Conservation (phyloP, 108 stramenopile genomes). For the Nannochloropsis gaditana region DNA sequence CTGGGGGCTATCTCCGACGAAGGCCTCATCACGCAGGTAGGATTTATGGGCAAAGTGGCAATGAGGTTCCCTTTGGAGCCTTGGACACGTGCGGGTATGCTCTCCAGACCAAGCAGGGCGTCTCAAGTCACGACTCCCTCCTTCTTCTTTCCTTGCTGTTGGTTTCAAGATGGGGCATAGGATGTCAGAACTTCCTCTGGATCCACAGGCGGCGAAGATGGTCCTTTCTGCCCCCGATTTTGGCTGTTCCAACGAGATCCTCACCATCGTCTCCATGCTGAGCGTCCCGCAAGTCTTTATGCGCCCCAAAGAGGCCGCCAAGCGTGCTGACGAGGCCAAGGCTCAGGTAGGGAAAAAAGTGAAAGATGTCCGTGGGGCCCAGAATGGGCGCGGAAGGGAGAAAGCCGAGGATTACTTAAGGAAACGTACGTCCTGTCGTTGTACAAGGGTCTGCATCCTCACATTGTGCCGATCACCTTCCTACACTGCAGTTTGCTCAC, state of each 20-base stretch:
- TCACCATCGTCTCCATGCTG: conserved; percentile 88
- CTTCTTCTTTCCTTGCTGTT: neutral
- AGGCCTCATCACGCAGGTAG: conserved; percentile 79
- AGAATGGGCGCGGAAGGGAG: neutral
- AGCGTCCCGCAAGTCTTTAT: conserved; percentile 92
- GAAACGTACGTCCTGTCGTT: too few relatives aligned
- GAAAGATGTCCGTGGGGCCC: neutral
- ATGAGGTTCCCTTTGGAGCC: neutral
- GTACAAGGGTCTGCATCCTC: too few relatives aligned
- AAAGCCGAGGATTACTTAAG: neutral
- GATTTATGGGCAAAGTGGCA: neutral
- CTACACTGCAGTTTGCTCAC: conserved; percentile 72
- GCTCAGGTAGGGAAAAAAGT: conserved; percentile 43
- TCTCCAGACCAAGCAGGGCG: neutral
- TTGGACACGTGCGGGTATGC: neutral
- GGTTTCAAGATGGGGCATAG: conserved; percentile 65
- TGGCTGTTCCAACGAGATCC: conserved; percentile 90
- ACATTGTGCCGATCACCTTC: neutral
- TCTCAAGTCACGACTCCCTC: neutral
- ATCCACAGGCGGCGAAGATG: conserved; percentile 83
- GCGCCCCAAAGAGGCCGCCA: conserved; percentile 87
- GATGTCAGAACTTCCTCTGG: conserved; percentile 93
- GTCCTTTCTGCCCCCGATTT: conserved; percentile 88
- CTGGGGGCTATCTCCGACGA: conserved; percentile 96
- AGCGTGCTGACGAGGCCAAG: conserved; percentile 94